Evolutionary conservation across 106 monocot species (phyloP), one percentile per base, ranked within the genome.

Genomic region (Platanthera guangdongensis): DNA sequence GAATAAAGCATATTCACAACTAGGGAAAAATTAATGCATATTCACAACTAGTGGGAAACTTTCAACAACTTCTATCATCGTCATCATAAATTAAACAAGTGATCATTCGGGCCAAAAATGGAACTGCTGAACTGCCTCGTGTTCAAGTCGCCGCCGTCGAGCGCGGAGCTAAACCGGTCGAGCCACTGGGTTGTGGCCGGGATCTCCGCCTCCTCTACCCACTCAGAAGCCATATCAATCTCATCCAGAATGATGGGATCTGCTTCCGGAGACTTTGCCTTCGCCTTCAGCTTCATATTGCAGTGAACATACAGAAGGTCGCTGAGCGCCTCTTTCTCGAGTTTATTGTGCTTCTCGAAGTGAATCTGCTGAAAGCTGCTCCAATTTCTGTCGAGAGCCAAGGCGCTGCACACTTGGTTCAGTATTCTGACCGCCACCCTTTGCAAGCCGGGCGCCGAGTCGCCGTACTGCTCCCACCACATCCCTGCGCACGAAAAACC

Each of bases 381-480:
- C 85, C 87, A 89, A 73, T 85, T 87, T 32, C 84, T 82, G 67
- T 96, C 88, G 45, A 87, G 83, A 32, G 81, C 82, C 11, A 74
- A 78, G 6, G 85, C 74, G 71, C 95, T 95, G 82, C 95, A 96
- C 9, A 96, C 95, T 68, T 96, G 92, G 69, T 90, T 93, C 1
- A 90, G 71, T 82, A 96, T 87, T 77, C 93, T 80, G 47, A 92
- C 93, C 15, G 95, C 95, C 71, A 91, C 88, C 6, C 82, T 82
- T 68, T 93, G 92, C 68, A 96, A 71, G 2, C 90, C 85, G 1
- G 90, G 90, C 32, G 95, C 85, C 48, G 95, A 93, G 82, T 96
- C 95, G 50, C 95, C 92, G 47, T 96, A 96, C 75, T 93, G 87
- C 81, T 96, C 95, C 95, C 95, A 96, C 95, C 95, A 96, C 83